phyloP scores from a whole-genome alignment of 768 basidiomycete genomes.

The Suillus luteus region DNA sequence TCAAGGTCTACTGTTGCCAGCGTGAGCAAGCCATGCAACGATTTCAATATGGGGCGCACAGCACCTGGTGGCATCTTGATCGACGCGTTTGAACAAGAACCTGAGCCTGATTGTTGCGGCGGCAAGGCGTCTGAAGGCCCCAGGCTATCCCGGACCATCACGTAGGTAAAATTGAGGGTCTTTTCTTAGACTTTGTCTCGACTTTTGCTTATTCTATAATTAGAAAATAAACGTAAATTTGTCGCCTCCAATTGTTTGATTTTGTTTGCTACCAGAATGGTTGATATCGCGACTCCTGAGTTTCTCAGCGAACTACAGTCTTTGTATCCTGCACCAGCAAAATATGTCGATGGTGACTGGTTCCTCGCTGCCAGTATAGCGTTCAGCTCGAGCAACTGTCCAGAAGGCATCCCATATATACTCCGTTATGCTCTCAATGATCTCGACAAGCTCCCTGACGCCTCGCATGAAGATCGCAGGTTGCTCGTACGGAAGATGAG shows the following conservation, averaged over 20 bases:
- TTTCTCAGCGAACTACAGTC: conserved; percentile 48
- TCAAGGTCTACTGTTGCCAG: conserved; percentile 38
- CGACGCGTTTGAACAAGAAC: not conserved
- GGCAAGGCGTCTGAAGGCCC: not conserved
- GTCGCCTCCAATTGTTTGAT: not conserved
- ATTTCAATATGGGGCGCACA: not conserved
- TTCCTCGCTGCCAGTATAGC: conserved; percentile 57
- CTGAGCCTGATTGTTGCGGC: too few relatives aligned
- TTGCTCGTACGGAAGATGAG: conserved; percentile 55
- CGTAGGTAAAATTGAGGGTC: too few relatives aligned
- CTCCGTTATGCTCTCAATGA: conserved; percentile 52
- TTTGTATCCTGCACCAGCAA: conserved; percentile 41
- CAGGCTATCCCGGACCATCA: too few relatives aligned
- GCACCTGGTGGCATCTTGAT: conserved; percentile 8
- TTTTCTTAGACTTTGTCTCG: too few relatives aligned
- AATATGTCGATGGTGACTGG: conserved; percentile 51
- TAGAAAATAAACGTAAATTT: not conserved
- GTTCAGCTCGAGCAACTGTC: conserved; percentile 58
- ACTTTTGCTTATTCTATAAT: not conserved
- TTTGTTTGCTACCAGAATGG: conserved; percentile 19
- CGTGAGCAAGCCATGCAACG: conserved; percentile 12
- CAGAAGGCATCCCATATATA: conserved; percentile 58
- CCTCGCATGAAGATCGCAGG: conserved; percentile 37
- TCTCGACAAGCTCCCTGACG: conserved; percentile 33
- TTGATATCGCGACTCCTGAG: conserved; percentile 39